Base-by-base conservation (phyloP, 192 early-diverging fungal species). In the Coemansia sp. region DNA sequence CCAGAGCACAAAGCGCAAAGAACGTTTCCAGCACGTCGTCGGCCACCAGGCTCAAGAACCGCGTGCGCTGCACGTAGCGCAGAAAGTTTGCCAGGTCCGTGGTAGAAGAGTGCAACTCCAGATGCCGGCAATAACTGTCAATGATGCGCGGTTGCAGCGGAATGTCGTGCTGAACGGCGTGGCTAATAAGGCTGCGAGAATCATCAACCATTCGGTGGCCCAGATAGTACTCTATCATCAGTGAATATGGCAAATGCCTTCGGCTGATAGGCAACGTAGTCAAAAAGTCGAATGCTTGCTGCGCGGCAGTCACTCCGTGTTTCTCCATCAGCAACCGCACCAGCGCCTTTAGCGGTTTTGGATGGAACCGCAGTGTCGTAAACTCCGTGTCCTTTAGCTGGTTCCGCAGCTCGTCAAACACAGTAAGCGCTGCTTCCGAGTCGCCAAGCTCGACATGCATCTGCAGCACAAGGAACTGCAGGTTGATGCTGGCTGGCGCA, bases 21-120 rank as follows among this genome's bases (percentile, higher is more conserved):
- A 66, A 56, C 11, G 18, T 14, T 9, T 37, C 63, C 13, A 63
- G 35, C 4, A 56, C 25, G 11, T 52, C 51, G 56, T 66, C 33
- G 1, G 63, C 32, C 23, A 66, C 56, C 36, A 2, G 4, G 0
- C 36, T 13, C 26, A 77, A 33, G 19, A 29, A 36, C 10, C 17
- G 26, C 3, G 52, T 59, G 25, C 67, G 74, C 15, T 65, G 34
- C 3, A 70, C 43, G 27, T 77, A 66, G 31, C 74, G 66, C 51
- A 77, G n/a, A 50, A 77, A 77, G 32, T 66, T 77, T 29, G 56
- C 63, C 2, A 57, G 26, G 3, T 70, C 74, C 8, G 45, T 43
- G 13, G 22, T 22, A 3, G 37, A 32, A n/a, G 53, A 41, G 37
- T 26, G 31, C 1, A 53, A 37, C 18, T 35, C 41, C 14, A 77